Conservation (phyloP, 371 early-diverging fungal genomes). For the Saksenaea vasiformis region DNA sequence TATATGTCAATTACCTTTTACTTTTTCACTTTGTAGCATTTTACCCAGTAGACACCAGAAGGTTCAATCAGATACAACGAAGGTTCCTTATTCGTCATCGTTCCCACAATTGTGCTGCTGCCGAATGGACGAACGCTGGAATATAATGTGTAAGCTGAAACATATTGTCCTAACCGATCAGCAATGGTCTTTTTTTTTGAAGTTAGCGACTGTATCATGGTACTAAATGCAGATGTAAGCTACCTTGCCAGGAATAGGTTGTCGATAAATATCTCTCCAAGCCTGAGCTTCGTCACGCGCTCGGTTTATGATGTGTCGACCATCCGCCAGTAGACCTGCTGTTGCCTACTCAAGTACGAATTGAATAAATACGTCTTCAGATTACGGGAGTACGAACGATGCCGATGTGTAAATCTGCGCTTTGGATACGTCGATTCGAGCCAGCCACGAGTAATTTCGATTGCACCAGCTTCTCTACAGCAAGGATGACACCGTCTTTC, state of each 20-base stretch:
- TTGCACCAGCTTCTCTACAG: constrained; percentile 93
- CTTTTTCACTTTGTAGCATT: constrained; percentile 1
- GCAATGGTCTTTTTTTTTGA: constrained; percentile 77
- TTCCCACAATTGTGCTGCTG: constrained; percentile 79
- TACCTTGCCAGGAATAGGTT: constrained; percentile 84
- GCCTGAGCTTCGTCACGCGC: constrained; percentile 91
- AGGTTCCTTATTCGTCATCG: constrained; percentile 74
- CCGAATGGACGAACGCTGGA: constrained; percentile 99
- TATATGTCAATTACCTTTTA: neutral
- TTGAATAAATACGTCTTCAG: neutral
- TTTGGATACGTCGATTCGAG: constrained; percentile 90
- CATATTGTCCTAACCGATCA: constrained; percentile 90
- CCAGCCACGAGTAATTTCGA: constrained; percentile 93
- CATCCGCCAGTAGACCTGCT: constrained; percentile 95
- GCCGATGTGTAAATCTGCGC: constrained; percentile 92
- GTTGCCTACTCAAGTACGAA: constrained; percentile 63
- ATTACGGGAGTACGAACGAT: constrained; percentile 62
- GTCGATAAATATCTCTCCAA: constrained; percentile 87
- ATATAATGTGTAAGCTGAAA: constrained; percentile 95
- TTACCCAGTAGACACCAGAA: constrained; percentile 93
- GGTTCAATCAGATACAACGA: constrained; percentile 95
- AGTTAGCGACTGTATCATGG: neutral
- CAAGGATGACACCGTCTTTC: constrained; percentile 95
- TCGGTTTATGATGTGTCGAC: constrained; percentile 85
- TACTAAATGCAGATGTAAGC: neutral